Base-by-base conservation (phyloP, 768 basidiomycete genomes). In the Lentinula edodes region DNA sequence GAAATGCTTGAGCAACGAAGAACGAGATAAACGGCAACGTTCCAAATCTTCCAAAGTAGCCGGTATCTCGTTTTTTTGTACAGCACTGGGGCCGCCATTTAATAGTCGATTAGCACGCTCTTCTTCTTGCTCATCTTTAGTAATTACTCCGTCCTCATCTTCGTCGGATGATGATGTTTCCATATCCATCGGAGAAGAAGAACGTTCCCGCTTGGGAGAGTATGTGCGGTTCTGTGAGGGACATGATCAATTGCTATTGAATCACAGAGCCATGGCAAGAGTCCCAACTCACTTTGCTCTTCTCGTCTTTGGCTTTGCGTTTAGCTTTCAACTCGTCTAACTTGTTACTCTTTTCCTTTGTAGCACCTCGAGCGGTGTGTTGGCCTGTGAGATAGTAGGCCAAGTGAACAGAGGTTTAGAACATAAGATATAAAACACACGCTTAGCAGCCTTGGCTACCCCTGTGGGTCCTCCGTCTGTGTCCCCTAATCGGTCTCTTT, bases 241-340 rank as follows among this genome's bases (percentile, higher is more conserved):
- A 20, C 6, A 20, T 38, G 28, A 45, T 43, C 15, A 51, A 13
- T 38, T 36, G 28, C 15, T 42, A 15, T 18, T 12, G 7, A 28
- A 46, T 5, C 28, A 51, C 34, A 36, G 39, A 58, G 16, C 2
- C 13, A 39, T 39, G 38, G 38, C 38, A 20, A 6, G 7, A 51
- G 12, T 34, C 12, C 32, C 18, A 50, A 18, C 55, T 72, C 85
- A 94, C 95, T 63, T 88, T 83, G 71, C 88, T 90, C 73, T 89
- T 88, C 72, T 95, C 92, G 65, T 89, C 92, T 74, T 94, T 95
- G 8, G 92, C 93, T 67, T 88, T 91, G 39, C 95, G 83, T 67
- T 81, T 88, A 5, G 89, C 91, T 74, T 90, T 95, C 32, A 97
- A 79, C 70, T 94, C 94, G 63, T 90, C 90, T 8, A 94, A 79